Evolutionary conservation across 192 early-diverging fungal species (phyloP).

Genomic region (Entomortierella parvispora): DNA sequence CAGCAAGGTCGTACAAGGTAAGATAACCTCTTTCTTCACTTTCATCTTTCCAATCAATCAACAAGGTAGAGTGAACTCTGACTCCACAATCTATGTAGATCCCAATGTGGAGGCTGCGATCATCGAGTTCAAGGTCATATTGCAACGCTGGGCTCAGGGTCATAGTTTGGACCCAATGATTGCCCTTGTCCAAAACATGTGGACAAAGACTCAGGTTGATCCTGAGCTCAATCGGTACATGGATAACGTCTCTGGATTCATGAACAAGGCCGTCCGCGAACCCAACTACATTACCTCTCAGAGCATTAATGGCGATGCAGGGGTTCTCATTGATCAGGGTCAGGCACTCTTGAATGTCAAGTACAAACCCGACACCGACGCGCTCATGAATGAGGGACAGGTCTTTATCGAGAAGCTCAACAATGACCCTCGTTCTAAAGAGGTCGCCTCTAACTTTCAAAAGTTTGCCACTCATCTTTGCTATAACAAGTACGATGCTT

Average conservation of each 20-base stretch:
- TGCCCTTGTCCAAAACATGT: constrained; percentile 29
- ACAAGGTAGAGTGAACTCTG: too few species aligned
- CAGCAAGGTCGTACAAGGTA: constrained; percentile 25
- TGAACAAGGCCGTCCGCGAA: constrained; percentile 38
- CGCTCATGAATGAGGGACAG: constrained; percentile 22
- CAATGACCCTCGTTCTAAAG: constrained; percentile 31
- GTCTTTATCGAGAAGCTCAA: constrained; percentile 31
- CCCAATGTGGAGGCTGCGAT: constrained; percentile 35
- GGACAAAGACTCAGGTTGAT: constrained; percentile 21
- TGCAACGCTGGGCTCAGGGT: constrained; percentile 57
- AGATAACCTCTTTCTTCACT: background rate
- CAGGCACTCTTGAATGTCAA: constrained; percentile 24
- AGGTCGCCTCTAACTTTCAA: constrained; percentile 35
- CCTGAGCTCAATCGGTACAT: constrained; percentile 41
- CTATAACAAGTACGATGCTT: constrained; percentile 36
- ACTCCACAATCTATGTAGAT: too few species aligned
- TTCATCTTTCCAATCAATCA: too few species aligned
- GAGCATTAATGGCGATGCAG: constrained; percentile 30
- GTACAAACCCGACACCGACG: constrained; percentile 35
- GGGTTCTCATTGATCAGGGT: constrained; percentile 27
- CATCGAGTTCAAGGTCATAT: constrained; percentile 49
- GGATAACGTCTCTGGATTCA: constrained; percentile 17
- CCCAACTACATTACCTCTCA: constrained; percentile 43
- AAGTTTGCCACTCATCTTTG: constrained; percentile 48
- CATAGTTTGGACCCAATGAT: constrained; percentile 50